Conservation (phyloP, 192 early-diverging fungal species). For the Rhizoclosmatium sp. region DNA sequence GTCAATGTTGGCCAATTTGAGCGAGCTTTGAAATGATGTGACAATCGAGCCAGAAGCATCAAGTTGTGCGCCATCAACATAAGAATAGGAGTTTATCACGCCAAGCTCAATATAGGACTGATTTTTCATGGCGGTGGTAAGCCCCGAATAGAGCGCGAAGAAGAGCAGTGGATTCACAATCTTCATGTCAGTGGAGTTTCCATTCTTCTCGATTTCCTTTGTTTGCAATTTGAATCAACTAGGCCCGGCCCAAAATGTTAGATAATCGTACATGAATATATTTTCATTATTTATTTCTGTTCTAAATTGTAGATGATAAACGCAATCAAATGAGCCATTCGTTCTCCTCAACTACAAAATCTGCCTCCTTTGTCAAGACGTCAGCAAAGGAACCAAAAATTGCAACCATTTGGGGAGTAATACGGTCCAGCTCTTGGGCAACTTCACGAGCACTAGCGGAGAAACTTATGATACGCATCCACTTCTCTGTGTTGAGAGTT, state of each 20-base stretch:
- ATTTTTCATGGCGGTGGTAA: neutral
- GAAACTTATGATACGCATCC: conserved; percentile 17
- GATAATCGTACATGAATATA: too few species aligned
- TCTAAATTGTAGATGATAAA: too few species aligned
- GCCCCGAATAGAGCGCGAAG: too few species aligned
- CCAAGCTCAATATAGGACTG: neutral
- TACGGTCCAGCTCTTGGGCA: neutral
- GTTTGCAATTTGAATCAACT: too few species aligned
- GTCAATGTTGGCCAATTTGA: neutral
- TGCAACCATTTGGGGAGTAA: neutral
- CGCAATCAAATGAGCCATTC: too few species aligned
- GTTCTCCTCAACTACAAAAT: neutral
- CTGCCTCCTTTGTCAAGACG: too few species aligned
- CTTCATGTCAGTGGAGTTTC: too few species aligned
- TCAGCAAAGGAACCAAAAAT: conserved; percentile 19
- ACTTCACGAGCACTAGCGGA: conserved; percentile 11
- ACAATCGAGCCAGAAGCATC: neutral
- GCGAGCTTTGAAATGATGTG: neutral
- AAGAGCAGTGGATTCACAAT: too few species aligned
- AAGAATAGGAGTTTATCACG: neutral
- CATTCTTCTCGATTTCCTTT: too few species aligned
- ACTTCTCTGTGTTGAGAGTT: conserved; percentile 18
- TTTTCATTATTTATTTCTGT: too few species aligned
- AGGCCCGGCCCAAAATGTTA: too few species aligned
- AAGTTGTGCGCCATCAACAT: neutral